Evolutionary conservation across 2,329 filamentous ascomycete species (phyloP).

Genomic region (Westerdykella sp.): DNA sequence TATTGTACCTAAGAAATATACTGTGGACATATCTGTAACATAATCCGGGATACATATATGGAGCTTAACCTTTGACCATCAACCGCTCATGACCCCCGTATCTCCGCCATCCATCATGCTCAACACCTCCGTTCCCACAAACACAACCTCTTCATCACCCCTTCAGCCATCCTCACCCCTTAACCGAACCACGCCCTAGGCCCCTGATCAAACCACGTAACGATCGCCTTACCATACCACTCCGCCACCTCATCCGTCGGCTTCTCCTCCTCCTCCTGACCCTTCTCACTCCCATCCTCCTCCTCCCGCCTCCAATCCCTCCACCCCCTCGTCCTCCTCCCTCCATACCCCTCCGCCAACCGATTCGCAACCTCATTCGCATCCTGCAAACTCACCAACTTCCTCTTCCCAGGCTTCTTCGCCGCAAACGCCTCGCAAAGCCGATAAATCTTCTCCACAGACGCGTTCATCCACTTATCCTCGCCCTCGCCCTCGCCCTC

Average conservation of each 20-base stretch:
- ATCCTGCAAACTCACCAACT: conserved; percentile 52
- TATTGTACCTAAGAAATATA: too few species aligned
- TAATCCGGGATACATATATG: too few species aligned
- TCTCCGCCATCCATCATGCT: too few species aligned
- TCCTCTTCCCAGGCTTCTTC: conserved; percentile 40
- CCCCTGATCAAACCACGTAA: too few species aligned
- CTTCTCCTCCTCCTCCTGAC: neutral
- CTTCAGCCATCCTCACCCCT: too few species aligned
- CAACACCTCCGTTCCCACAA: too few species aligned
- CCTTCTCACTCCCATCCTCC: neutral
- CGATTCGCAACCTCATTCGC: conserved; percentile 56
- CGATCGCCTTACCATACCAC: conserved; percentile 3
- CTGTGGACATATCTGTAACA: too few species aligned
- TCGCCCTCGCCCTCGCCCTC: conserved; percentile 16
- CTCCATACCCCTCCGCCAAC: conserved; percentile 27
- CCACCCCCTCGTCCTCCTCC: neutral
- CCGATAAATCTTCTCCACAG: conserved; percentile 29
- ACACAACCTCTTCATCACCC: too few species aligned
- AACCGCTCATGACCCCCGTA: too few species aligned
- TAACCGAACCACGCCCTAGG: too few species aligned
- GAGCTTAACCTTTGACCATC: too few species aligned
- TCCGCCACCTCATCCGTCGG: conserved; percentile 6
- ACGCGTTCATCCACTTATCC: conserved; percentile 1
- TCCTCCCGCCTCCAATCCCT: neutral
- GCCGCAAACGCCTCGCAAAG: conserved; percentile 31